Conservation (phyloP, 139 green algal genomes). For the Trebouxia sp. region DNA sequence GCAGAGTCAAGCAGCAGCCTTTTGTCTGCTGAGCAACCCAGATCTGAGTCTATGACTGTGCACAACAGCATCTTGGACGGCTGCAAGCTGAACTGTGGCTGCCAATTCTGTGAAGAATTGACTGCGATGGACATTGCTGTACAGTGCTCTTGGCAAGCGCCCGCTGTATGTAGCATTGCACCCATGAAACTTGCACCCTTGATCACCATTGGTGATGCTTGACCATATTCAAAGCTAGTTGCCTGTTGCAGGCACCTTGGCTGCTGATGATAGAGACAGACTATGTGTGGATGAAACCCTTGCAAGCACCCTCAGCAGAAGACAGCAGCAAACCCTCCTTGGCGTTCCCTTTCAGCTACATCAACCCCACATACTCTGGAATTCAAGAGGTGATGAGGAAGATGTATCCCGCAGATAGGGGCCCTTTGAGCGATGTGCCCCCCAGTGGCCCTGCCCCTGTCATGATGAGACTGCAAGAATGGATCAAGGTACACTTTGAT, state of each 20-base stretch:
- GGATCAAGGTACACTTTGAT: constrained; percentile 39
- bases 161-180: too few species aligned
- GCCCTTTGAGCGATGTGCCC: constrained; percentile 47
- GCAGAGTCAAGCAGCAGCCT: too few species aligned
- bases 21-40: too few species aligned
- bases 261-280: constrained; percentile 86
- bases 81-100: too few species aligned
- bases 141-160: too few species aligned
- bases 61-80: too few species aligned
- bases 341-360: constrained; percentile 81
- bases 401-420: constrained; percentile 48
- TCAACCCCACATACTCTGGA: constrained; percentile 48
- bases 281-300: constrained; percentile 79
- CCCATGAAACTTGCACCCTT: too few species aligned
- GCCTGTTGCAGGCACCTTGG: constrained; percentile 70
- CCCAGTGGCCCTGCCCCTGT: constrained; percentile 48
- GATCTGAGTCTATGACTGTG: too few species aligned
- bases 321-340: constrained; percentile 37
- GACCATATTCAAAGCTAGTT: too few species aligned
- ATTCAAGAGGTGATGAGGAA: constrained; percentile 45
- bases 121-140: too few species aligned
- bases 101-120: too few species aligned
- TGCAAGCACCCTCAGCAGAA: constrained; percentile 45
- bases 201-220: too few species aligned
- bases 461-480: constrained; percentile 57